Conservation (phyloP, 2,329 filamentous ascomycete genomes). For the Verticillium isaacii region DNA sequence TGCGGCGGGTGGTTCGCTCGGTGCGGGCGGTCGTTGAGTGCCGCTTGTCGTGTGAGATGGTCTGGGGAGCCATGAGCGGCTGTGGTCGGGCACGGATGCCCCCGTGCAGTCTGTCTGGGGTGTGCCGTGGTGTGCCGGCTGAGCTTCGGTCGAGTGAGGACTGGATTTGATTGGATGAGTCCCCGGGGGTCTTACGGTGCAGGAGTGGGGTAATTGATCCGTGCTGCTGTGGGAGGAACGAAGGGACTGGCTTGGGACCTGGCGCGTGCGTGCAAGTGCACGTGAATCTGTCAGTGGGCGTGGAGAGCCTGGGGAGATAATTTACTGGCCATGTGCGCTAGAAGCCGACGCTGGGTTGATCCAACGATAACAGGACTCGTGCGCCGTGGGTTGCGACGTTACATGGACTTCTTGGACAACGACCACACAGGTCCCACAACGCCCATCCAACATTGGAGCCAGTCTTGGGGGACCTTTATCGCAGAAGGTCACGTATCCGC, state of each 20-base stretch:
- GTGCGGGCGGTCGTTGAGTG: background rate
- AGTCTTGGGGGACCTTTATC: background rate
- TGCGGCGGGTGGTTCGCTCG: background rate
- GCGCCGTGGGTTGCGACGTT: background rate
- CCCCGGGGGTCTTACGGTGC: background rate
- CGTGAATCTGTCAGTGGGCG: background rate
- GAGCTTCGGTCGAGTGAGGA: background rate
- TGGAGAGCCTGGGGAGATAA: background rate
- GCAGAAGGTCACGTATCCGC: background rate
- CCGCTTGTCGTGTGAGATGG: background rate
- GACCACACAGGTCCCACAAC: background rate
- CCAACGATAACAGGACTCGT: background rate
- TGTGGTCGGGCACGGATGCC: background rate
- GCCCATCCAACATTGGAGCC: background rate
- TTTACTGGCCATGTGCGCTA: background rate
- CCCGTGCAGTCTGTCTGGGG: background rate
- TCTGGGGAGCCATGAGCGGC: slow-evolving; percentile 2
- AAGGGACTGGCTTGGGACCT: background rate
- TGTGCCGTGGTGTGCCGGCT: background rate
- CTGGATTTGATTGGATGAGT: background rate
- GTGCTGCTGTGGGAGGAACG: background rate
- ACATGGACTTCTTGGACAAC: background rate
- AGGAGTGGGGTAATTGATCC: background rate
- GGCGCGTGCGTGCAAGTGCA: background rate
- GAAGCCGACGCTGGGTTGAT: background rate